Base-by-base conservation (phyloP, 2,329 filamentous ascomycete genomes). In the Akanthomyces lecanii region DNA sequence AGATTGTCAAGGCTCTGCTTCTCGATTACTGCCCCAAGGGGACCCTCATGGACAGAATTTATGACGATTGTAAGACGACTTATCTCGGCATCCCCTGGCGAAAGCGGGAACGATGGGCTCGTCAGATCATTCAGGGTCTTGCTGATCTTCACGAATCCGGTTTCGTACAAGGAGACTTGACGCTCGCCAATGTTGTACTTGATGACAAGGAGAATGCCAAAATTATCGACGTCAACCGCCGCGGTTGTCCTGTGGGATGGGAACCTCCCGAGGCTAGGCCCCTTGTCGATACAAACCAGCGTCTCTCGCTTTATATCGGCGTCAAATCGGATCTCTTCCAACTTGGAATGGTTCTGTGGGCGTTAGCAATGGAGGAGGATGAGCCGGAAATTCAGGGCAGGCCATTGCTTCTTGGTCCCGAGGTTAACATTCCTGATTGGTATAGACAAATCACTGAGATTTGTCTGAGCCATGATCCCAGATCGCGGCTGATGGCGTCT, bases 181-280 rank as follows among this genome's bases (percentile, higher is more conserved):
- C 95, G 0, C 81, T 99, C 33, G 97, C 93, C 5, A 99, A 99
- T 72, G 96, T 99, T 67, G 95, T 99, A 65, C 89, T 99, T 70
- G 92, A 98, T 73, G 82, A 83, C 14, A 77, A 89, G 50, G 88
- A 92, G 71, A 84, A 97, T 71, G 95, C 94, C 10, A 94, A 96
- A 71, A 98, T 99, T 68, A 99, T 99, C 71, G 95, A 99, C 75
- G 97, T 99, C 78, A 99, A 99, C 77, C 85, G 95, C 62, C 84
- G 95, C 69, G 95, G 95, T n/a, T 99, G 95, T 70, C 95, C 95
- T 0, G 91, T 98, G 5, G 94, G 94, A 28, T 99, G 95, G 95
- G 95, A 99, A 69, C 93, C 95, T 3, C 95, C 95, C 5, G 95
- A 99, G 76, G 89, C 96, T 62, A 89, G 88, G 18, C 84, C 85